These are phyloP conservation scores for Protomyces lactucae-debilis DNA, from an alignment of 1,139 yeast genomes.

Conservation along the genomic window DNA sequence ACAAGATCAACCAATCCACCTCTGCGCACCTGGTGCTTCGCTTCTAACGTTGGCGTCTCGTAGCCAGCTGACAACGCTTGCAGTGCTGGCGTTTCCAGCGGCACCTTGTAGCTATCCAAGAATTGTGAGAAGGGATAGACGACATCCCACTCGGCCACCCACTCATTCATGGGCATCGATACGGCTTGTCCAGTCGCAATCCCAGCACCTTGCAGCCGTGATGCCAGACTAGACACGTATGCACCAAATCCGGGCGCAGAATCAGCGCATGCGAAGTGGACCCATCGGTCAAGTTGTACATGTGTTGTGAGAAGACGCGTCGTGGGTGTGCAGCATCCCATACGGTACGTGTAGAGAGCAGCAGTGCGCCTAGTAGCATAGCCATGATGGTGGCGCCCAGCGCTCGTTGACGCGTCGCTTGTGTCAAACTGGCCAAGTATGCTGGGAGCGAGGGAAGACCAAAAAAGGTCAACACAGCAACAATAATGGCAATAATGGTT, in stretches of 20 bases:
- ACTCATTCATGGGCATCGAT: slow-evolving; percentile 19
- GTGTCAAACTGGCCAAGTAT: slow-evolving; percentile 12
- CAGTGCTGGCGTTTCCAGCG: slow-evolving; percentile 11
- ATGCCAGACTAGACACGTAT: slow-evolving; percentile 8
- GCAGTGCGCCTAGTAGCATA: background rate
- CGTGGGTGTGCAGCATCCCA: slow-evolving; percentile 29
- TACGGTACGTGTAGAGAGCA: slow-evolving; percentile 4
- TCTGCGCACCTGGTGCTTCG: background rate
- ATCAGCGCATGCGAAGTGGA: slow-evolving; percentile 27
- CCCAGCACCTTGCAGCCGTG: background rate
- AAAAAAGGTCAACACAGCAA: slow-evolving; percentile 2
- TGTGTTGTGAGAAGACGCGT: slow-evolving; percentile 24
- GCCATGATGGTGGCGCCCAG: slow-evolving; percentile 3
- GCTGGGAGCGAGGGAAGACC: slow-evolving; percentile 23
- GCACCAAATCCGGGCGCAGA: slow-evolving; percentile 25
- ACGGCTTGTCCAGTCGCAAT: slow-evolving; percentile 4
- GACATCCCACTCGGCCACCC: slow-evolving; percentile 29
- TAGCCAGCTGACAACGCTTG: slow-evolving; percentile 14
- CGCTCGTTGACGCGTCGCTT: slow-evolving; percentile 1
- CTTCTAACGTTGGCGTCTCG: slow-evolving; percentile 10
- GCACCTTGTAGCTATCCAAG: slow-evolving; percentile 23
- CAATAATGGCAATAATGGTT: slow-evolving; percentile 25
- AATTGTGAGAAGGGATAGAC: slow-evolving; percentile 29
- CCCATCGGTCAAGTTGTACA: slow-evolving; percentile 26
- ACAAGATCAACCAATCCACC: slow-evolving; percentile 1